Percentiles rank a stretch among this genome's conserved stretches.
phyloP scores from a whole-genome alignment of 2,329 filamentous ascomycete species.

The Aureobasidium sp. region DNA sequence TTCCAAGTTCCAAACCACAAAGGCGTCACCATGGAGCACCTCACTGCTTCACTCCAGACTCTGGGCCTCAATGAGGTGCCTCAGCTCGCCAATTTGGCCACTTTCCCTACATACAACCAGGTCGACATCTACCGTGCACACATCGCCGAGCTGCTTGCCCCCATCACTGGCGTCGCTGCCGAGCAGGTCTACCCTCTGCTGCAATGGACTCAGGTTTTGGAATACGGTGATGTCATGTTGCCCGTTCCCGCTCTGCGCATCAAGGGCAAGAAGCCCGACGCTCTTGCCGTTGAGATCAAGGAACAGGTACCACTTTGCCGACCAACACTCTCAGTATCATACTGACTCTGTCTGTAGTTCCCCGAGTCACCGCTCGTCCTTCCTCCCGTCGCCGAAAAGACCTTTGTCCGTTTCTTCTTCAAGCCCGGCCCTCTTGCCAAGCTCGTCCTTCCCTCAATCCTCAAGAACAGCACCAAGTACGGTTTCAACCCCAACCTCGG shows the following conservation, averaged over 20 bases:
- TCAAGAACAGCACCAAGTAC: slow-evolving; percentile 51
- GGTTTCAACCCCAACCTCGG: slow-evolving; percentile 55
- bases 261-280: slow-evolving; percentile 55
- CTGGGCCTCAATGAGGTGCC: slow-evolving; percentile 32
- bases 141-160: slow-evolving; percentile 59
- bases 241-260: slow-evolving; percentile 72
- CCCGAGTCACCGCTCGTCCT: slow-evolving; percentile 66
- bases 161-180: slow-evolving; percentile 61
- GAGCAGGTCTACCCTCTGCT: slow-evolving; percentile 66
- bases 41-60: slow-evolving; percentile 27
- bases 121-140: slow-evolving; percentile 73
- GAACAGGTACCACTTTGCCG: slow-evolving; percentile 29
- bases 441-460: slow-evolving; percentile 61
- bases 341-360: slow-evolving; percentile 43
- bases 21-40: slow-evolving; percentile 22
- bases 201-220: slow-evolving; percentile 69
- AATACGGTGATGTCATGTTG: slow-evolving; percentile 75
- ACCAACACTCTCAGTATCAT: not conserved
- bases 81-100: slow-evolving; percentile 30
- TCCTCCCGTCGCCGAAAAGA: slow-evolving; percentile 57
- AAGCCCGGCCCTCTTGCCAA: slow-evolving; percentile 57
- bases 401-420: slow-evolving; percentile 74
- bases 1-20: not conserved
- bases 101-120: slow-evolving; percentile 60
- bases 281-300: slow-evolving; percentile 47